Evolutionary conservation across 2,329 filamentous ascomycete species (phyloP).

Genomic region (Phialophora chinensis): DNA sequence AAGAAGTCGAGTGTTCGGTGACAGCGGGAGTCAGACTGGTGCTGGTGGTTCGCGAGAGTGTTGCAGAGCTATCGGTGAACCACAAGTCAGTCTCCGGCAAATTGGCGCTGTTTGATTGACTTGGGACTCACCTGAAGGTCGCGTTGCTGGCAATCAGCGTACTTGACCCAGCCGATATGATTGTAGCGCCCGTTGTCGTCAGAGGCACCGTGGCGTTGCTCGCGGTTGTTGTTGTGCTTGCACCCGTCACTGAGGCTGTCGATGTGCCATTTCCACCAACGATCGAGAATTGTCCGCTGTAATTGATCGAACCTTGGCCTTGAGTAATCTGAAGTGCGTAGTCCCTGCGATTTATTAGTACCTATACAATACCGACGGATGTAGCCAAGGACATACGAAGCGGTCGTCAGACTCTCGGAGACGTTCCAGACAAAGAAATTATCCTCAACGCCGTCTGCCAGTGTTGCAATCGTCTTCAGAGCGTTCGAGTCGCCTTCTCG

Average conservation of each 20-base stretch:
- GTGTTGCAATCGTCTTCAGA: conserved; percentile 56
- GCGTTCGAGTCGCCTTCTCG: conserved; percentile 58
- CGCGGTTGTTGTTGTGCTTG: conserved; percentile 33
- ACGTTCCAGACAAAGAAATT: conserved; percentile 35
- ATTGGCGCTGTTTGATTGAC: not conserved
- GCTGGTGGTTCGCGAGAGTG: conserved; percentile 35
- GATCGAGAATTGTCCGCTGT: conserved; percentile 59
- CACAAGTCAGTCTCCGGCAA: conserved; percentile 5
- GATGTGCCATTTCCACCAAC: conserved; percentile 44
- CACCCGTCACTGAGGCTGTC: conserved; percentile 30
- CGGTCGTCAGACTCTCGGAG: conserved; percentile 37
- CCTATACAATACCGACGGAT: not conserved
- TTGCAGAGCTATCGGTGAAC: conserved; percentile 28
- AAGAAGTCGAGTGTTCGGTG: conserved; percentile 28
- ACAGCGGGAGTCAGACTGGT: conserved; percentile 21
- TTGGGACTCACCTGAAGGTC: conserved; percentile 37
- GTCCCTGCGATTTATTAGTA: conserved; percentile 43
- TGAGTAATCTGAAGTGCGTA: conserved; percentile 67
- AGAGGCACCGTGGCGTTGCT: conserved; percentile 30
- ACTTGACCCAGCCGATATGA: conserved; percentile 56
- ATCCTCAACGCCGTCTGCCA: conserved; percentile 45
- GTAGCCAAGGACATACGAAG: conserved; percentile 48
- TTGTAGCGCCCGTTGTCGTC: conserved; percentile 25
- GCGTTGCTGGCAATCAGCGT: conserved; percentile 64
- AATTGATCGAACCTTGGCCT: conserved; percentile 58